Percentiles rank a stretch among this genome's conserved stretches.
Evolutionary conservation across 2,329 filamentous ascomycete species (phyloP).

Genomic region (Pestalotiopsis sp.): DNA sequence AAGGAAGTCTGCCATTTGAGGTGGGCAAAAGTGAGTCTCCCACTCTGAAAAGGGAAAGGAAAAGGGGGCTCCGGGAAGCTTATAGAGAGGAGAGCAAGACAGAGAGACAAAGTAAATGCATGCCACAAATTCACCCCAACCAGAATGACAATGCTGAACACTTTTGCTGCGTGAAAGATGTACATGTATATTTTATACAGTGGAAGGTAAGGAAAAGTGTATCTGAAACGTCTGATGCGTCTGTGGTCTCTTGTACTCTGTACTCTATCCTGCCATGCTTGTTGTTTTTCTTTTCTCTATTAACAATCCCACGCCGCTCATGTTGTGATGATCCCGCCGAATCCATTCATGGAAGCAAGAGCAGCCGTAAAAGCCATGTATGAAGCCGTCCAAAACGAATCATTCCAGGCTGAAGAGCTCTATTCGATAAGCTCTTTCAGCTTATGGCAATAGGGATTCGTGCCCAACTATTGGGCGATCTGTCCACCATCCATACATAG

Average conservation of each 20-base stretch:
- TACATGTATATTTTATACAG: not conserved
- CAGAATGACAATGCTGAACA: not conserved
- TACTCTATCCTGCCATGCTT: not conserved
- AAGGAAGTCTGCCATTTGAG: too few relatives aligned
- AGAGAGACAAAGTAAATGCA: not conserved
- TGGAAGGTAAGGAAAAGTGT: not conserved
- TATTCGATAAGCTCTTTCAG: too few relatives aligned
- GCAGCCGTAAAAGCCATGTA: too few relatives aligned
- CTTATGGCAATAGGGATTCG: too few relatives aligned
- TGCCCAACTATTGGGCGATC: too few relatives aligned
- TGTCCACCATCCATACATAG: too few relatives aligned
- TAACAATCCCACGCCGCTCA: not conserved
- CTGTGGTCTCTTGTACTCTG: not conserved
- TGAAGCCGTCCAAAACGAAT: too few relatives aligned
- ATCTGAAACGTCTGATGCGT: not conserved
- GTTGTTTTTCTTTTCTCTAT: constrained; percentile 2
- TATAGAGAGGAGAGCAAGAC: not conserved
- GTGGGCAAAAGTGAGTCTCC: not conserved
- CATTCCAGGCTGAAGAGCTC: too few relatives aligned
- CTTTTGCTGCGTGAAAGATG: not conserved
- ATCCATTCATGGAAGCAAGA: too few relatives aligned
- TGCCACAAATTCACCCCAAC: not conserved
- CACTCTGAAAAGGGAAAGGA: not conserved
- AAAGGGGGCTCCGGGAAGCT: not conserved
- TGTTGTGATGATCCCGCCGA: too few relatives aligned